Evolutionary conservation across 306 rosid species (phyloP).

Genomic region (Corylus heterophylla): DNA sequence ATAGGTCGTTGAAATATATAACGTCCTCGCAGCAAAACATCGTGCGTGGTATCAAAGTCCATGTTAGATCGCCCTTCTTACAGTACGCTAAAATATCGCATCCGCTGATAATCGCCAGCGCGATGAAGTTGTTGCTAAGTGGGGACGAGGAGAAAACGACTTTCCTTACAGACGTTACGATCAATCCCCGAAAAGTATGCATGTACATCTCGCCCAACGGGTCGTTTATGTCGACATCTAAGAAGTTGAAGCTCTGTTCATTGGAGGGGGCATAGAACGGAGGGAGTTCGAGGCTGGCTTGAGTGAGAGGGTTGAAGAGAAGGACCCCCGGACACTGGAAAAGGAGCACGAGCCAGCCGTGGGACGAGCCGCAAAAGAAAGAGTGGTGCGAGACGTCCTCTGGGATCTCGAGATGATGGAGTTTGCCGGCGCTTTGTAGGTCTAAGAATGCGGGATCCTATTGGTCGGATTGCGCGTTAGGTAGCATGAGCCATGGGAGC

Average conservation of each 20-base stretch:
- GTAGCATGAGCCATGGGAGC: conserved; percentile 71
- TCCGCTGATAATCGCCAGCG: conserved; percentile 53
- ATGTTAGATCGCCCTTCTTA: conserved; percentile 39
- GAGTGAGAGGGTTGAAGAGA: conserved; percentile 61
- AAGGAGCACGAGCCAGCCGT: conserved; percentile 63
- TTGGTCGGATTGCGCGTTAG: conserved; percentile 28
- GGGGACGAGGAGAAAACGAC: conserved; percentile 53
- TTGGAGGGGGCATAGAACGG: conserved; percentile 59
- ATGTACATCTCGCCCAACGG: conserved; percentile 25
- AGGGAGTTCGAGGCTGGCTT: conserved; percentile 50
- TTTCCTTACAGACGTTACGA: conserved; percentile 53
- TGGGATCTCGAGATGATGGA: conserved; percentile 58
- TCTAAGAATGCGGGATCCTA: conserved; percentile 52
- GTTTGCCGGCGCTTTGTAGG: conserved; percentile 35
- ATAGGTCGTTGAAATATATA: conserved; percentile 34
- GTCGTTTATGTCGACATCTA: conserved; percentile 53
- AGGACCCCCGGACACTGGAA: conserved; percentile 50
- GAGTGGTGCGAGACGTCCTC: conserved; percentile 42
- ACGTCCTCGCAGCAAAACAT: conserved; percentile 54
- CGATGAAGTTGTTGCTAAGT: conserved; percentile 26
- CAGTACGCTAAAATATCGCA: conserved; percentile 47
- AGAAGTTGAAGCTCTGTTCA: conserved; percentile 44
- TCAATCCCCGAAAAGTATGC: conserved; percentile 47
- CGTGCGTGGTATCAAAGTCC: conserved; percentile 46
- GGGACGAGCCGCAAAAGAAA: conserved; percentile 69